Conservation (phyloP, 192 early-diverging fungal species). For the Irineochytrium annulatum region DNA sequence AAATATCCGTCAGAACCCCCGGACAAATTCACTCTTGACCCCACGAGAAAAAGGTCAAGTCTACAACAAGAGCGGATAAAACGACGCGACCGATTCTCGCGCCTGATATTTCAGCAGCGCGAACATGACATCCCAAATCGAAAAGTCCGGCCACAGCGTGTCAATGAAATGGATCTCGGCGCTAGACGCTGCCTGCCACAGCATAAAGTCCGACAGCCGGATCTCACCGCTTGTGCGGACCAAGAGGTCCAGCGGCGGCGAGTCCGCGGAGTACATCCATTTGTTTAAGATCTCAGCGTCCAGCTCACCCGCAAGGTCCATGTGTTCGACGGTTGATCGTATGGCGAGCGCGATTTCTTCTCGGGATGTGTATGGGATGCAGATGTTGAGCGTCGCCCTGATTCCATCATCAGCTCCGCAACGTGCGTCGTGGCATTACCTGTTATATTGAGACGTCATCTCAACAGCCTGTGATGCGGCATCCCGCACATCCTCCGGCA, state of each 20-base stretch:
- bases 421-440: no score
- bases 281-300: neutral
- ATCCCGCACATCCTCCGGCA: slow-evolving; percentile 61
- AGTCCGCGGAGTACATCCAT: no score
- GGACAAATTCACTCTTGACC: no score
- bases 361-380: slow-evolving; percentile 85
- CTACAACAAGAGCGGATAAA: no score
- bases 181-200: slow-evolving; percentile 69
- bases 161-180: slow-evolving; percentile 86
- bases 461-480: slow-evolving; percentile 61
- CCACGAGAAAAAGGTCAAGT: no score
- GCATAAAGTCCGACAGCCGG: slow-evolving; percentile 88
- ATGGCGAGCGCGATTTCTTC: slow-evolving; percentile 83
- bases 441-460: slow-evolving; percentile 46
- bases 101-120: slow-evolving; percentile 79
- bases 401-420: no score
- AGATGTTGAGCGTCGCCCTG: slow-evolving; percentile 81
- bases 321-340: slow-evolving; percentile 40
- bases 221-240: slow-evolving; percentile 95
- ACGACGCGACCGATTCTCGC: no score
- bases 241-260: slow-evolving; percentile 76
- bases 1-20: no score
- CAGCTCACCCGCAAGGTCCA: slow-evolving; percentile 46
- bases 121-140: slow-evolving; percentile 77
- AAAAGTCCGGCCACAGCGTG: slow-evolving; percentile 94